These are phyloP conservation scores for Diaporthe eres DNA, from an alignment of 2,329 filamentous ascomycete genomes.

Conservation along the genomic window DNA sequence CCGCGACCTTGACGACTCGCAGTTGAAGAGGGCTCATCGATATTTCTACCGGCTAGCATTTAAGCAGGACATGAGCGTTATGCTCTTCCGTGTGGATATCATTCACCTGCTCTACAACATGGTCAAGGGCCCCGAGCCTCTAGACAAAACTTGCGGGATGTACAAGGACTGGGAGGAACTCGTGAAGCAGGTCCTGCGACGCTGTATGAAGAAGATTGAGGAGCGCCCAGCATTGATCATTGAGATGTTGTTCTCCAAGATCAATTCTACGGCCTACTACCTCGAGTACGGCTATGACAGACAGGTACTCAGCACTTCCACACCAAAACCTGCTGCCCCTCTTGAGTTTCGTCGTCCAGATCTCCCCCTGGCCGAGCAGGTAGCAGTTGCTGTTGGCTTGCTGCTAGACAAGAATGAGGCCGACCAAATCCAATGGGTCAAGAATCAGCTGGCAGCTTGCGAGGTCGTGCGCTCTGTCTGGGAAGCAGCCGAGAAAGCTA, in stretches of 20 bases:
- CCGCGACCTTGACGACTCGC: constrained; percentile 80
- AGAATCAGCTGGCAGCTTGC: constrained; percentile 76
- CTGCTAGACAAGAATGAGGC: constrained; percentile 84
- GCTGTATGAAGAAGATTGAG: constrained; percentile 86
- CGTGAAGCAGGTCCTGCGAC: constrained; percentile 84
- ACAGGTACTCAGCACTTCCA: constrained; percentile 73
- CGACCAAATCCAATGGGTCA: constrained; percentile 86
- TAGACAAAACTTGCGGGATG: constrained; percentile 75
- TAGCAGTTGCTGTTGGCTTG: constrained; percentile 84
- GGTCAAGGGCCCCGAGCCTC: constrained; percentile 87
- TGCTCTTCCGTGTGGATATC: constrained; percentile 93
- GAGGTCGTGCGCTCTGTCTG: constrained; percentile 82
- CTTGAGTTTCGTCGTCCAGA: constrained; percentile 79
- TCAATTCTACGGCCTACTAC: constrained; percentile 84
- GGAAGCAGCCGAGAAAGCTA: constrained; percentile 78
- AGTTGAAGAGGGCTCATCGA: constrained; percentile 92
- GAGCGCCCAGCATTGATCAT: constrained; percentile 88
- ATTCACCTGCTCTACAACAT: constrained; percentile 90
- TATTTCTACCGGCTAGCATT: constrained; percentile 96
- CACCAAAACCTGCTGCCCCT: constrained; percentile 80
- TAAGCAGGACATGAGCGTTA: constrained; percentile 91
- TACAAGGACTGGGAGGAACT: constrained; percentile 95
- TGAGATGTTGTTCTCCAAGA: constrained; percentile 96
- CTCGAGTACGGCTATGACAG: constrained; percentile 92
- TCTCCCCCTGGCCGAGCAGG: constrained; percentile 59